Base-by-base conservation (phyloP, 495 filamentous ascomycete genomes). In the Glarea lozoyensis region DNA sequence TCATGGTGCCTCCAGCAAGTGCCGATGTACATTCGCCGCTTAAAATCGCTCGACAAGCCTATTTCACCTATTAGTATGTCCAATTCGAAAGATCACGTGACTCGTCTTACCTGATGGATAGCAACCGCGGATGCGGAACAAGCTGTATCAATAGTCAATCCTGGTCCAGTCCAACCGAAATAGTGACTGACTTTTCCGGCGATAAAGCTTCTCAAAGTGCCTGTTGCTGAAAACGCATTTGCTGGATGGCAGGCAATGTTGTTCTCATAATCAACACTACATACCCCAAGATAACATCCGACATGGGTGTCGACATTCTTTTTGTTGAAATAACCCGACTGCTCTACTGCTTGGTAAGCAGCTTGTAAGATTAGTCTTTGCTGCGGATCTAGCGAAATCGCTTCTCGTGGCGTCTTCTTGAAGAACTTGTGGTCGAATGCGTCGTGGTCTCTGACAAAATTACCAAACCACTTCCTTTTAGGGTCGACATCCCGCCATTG, bases 81-180 rank as follows among this genome's bases (percentile, higher is more conserved):
- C n/a, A n/a, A n/a, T n/a, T n/a, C n/a, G n/a, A n/a, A n/a, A n/a
- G n/a, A n/a, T n/a, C n/a, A n/a, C n/a, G n/a, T n/a, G n/a, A n/a
- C n/a, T n/a, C n/a, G n/a, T n/a, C n/a, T n/a, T n/a, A n/a, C 49
- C 15, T 19, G 24, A 30, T 46, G 29, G 6, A 51, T 15, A 10
- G 37, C 48, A n/a, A 51, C 41, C 40, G 70, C 50, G 40, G 82
- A 87, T 6, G 86, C 89, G 1, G 88, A 94, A 57, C 88, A 94
- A 19, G 87, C 88, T 2, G 88, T 93, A 55, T 94, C 88, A 18
- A 88, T 72, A 20, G 80, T 88, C 52, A 86, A 81, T 42, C 81
- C 64, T 1, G 68, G 45, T 5, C 76, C 73, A 29, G 71, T 63
- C 49, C 75, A 64, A 46, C 75, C 69, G 46, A 74, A 76, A 47